Base-by-base conservation (phyloP, 108 stramenopile genomes). In the Nitzschia inconspicua region DNA sequence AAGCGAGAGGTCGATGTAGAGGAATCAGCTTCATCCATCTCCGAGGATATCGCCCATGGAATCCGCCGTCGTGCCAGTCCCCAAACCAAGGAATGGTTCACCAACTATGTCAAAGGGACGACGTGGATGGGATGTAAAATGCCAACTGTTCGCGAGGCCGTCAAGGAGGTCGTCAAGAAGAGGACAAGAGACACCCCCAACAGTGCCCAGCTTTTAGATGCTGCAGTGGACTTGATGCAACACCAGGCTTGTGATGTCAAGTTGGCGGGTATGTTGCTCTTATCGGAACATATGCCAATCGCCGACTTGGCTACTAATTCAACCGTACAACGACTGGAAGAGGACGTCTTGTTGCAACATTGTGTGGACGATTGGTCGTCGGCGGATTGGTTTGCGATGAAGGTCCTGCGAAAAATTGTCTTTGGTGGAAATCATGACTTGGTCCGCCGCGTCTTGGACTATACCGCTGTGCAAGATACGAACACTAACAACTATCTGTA, bases 71-170 rank as follows among this genome's bases (percentile, higher is more conserved):
- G 43, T n/a, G 26, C 56, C 8, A 37, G 41, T 26, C 37, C 37
- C 8, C 20, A 57, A n/a, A 57, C 56, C 14, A 57, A 57, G 23
- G 56, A 4, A 40, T 57, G 56, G 56, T 57, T 57, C 30, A 57
- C 56, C 16, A 57, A 57, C n/a, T 57, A 57, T 57, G 56, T 57
- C 19, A 57, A 57, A n/a, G 56, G 56, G 7, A 57, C 56, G 22
- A 40, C 8, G 6, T 57, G 56, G 56, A 32, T 57, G 5, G 56
- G 56, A 13, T 57, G 56, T n/a, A 57, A 57, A 32, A 6, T 57
- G 29, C 56, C 56, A 7, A 26, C 6, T 25, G 56, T 57, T n/a
- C n/a, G 56, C 7, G 18, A 44, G 13, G 7, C 44, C 6, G 44
- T 46, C 6, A n/a, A 7, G 6, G 44, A 7, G 14, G 44, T n/a